Evolutionary conservation across 345 rosid species (phyloP).

Genomic region (Lepidium africanum): DNA sequence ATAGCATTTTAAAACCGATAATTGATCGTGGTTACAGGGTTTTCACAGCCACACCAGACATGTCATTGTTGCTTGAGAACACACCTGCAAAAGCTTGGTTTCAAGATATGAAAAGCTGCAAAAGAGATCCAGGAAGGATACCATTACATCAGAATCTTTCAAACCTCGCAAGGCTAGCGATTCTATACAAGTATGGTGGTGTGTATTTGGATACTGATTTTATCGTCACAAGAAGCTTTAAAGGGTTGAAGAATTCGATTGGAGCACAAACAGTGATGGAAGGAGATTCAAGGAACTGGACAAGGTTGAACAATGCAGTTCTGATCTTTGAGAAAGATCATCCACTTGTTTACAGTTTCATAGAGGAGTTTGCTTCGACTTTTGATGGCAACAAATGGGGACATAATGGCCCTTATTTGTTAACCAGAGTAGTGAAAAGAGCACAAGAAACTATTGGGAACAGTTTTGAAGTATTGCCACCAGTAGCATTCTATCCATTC

Average conservation of each 20-base stretch:
- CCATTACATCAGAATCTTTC: constrained; percentile 71
- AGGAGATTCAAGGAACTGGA: constrained; percentile 47
- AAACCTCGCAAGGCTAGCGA: constrained; percentile 58
- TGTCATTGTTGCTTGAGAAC: constrained; percentile 42
- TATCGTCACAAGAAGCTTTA: constrained; percentile 52
- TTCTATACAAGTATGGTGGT: constrained; percentile 74
- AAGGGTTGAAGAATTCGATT: constrained; percentile 46
- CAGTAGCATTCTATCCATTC: constrained; percentile 64
- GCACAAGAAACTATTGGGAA: constrained; percentile 32
- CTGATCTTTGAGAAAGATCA: constrained; percentile 59
- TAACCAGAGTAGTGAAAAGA: constrained; percentile 51
- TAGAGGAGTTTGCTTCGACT: constrained; percentile 61
- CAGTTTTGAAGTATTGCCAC: constrained; percentile 50
- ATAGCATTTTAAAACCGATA: constrained; percentile 46
- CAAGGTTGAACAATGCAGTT: constrained; percentile 72
- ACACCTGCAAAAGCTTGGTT: constrained; percentile 78
- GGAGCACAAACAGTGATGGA: constrained; percentile 68
- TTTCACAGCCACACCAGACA: constrained; percentile 52
- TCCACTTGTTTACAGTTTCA: constrained; percentile 51
- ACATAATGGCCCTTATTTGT: constrained; percentile 77
- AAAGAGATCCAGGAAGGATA: constrained; percentile 68
- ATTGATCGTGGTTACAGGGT: constrained; percentile 42
- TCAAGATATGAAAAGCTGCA: constrained; percentile 45
- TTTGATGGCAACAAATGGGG: constrained; percentile 87
- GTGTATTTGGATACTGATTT: constrained; percentile 67